Base-by-base conservation (phyloP, 441 rosid genomes). In the Populus hybrid region DNA sequence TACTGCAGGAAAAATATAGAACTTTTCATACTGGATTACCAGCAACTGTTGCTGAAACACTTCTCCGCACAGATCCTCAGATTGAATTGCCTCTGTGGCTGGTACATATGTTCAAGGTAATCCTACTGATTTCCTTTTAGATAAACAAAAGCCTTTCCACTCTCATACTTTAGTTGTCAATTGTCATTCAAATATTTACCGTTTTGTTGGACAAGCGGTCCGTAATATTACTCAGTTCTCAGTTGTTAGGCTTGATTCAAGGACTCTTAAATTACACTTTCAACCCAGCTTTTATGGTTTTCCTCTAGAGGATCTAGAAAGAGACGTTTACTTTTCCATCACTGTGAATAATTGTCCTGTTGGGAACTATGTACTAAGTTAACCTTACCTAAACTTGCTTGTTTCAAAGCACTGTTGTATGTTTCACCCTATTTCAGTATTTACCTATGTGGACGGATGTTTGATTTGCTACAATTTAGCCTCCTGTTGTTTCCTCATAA, bases 1-100 rank as follows among this genome's bases (percentile, higher is more conserved):
- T 72, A 70, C 81, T 87, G 87, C 95, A 97, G 99, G 91, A 80
- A 73, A 91, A 90, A 86, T 97, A 94, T 87, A 89, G 83, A 81
- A 78, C 67, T 70, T 85, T 88, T 70, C 98, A 97, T 77, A 81
- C 91, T 80, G 91, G 97, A 82, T 88, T 97, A 79, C 99, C 99
- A 18, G 79, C 90, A 70, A 80, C 88, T 71, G 98, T 97, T 86
- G 97, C 97, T 72, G 92, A 92, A 85, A 92, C 95, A 65, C 94
- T 97, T 87, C 99, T 97, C 79, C 93, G 86, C 67, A 77, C 91
- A 11, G 95, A 93, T 88, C 86, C 92, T 77, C 90, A 81, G 76
- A 92, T 94, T 66, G 97, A 97, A 81, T 88, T 97, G 85, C 99
- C 99, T 74, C 87, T 97, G 50, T 97, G 99, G 99, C 87, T 97